phyloP scores from a whole-genome alignment of 2,329 filamentous ascomycete species.

The Furcasterigmium sp. region DNA sequence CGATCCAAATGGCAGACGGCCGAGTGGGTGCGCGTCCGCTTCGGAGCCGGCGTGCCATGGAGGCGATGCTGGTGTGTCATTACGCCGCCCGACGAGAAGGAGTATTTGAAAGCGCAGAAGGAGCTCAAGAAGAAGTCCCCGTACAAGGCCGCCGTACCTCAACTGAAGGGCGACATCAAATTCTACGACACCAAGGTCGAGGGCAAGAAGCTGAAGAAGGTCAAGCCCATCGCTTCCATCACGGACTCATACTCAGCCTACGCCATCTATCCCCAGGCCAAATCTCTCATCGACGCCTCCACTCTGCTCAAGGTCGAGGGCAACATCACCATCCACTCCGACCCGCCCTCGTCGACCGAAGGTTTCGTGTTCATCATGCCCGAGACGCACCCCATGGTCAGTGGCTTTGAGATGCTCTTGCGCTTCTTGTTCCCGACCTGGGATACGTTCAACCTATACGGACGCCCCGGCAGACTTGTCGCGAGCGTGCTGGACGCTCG shows the following conservation, averaged over 20 bases:
- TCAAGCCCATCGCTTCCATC: slow-evolving; percentile 83
- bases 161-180: slow-evolving; percentile 83
- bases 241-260: slow-evolving; percentile 88
- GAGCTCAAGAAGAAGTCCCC: slow-evolving; percentile 73
- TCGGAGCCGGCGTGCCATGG: slow-evolving; percentile 95
- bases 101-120: slow-evolving; percentile 78
- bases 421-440: slow-evolving; percentile 90
- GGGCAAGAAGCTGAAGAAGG: slow-evolving; percentile 86
- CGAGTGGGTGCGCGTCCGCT: slow-evolving; percentile 92
- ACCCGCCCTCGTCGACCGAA: slow-evolving; percentile 72
- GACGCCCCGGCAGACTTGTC: slow-evolving; percentile 78
- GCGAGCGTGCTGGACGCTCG: slow-evolving; percentile 82
- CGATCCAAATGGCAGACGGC: slow-evolving; percentile 71
- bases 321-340: slow-evolving; percentile 78
- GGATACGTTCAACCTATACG: slow-evolving; percentile 89
- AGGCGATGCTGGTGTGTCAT: slow-evolving; percentile 96
- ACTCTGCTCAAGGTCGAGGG: slow-evolving; percentile 93
- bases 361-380: slow-evolving; percentile 99
- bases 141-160: slow-evolving; percentile 63
- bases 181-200: slow-evolving; percentile 80
- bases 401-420: slow-evolving; percentile 92
- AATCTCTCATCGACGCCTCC: slow-evolving; percentile 88
- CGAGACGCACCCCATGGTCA: slow-evolving; percentile 84
- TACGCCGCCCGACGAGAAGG: slow-evolving; percentile 88
- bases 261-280: slow-evolving; percentile 92